Percentiles rank a stretch among this genome's conserved stretches.
Conservation (phyloP, 192 early-diverging fungal genomes). For the Geranomyces michiganensis region DNA sequence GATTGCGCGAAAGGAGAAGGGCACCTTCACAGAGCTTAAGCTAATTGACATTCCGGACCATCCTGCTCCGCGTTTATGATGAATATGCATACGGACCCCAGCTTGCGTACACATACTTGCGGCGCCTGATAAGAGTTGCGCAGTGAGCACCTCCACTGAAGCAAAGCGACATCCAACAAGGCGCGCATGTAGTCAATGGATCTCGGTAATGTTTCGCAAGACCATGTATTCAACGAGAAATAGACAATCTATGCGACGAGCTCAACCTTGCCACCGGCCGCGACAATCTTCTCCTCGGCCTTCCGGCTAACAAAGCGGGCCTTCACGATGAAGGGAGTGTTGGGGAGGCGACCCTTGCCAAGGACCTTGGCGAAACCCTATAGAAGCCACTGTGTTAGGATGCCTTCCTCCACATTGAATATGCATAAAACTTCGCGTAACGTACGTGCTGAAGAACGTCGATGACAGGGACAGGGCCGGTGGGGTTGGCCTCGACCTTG, state of each 20-base stretch:
- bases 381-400: slow-evolving; percentile 3
- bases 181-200: no score
- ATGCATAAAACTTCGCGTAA: background rate
- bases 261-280: slow-evolving; percentile 82
- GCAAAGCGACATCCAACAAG: no score
- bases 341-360: slow-evolving; percentile 88
- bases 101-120: no score
- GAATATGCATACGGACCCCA: no score
- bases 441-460: slow-evolving; percentile 73
- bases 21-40: background rate
- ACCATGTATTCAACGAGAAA: no score
- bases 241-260: slow-evolving; percentile 53
- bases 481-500: slow-evolving; percentile 75
- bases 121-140: no score
- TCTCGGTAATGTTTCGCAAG: no score
- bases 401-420: background rate
- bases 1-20: slow-evolving; percentile 3
- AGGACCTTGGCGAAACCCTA: slow-evolving; percentile 96
- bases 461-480: slow-evolving; percentile 90
- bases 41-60: background rate
- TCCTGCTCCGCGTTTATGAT: no score
- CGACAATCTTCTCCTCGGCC: slow-evolving; percentile 99
- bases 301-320: slow-evolving; percentile 85
- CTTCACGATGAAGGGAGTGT: slow-evolving; percentile 93
- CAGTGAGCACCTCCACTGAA: no score